These are phyloP conservation scores for Ustilago trichophora DNA, from an alignment of 1,284 basidiomycete genomes.

Conservation along the genomic window DNA sequence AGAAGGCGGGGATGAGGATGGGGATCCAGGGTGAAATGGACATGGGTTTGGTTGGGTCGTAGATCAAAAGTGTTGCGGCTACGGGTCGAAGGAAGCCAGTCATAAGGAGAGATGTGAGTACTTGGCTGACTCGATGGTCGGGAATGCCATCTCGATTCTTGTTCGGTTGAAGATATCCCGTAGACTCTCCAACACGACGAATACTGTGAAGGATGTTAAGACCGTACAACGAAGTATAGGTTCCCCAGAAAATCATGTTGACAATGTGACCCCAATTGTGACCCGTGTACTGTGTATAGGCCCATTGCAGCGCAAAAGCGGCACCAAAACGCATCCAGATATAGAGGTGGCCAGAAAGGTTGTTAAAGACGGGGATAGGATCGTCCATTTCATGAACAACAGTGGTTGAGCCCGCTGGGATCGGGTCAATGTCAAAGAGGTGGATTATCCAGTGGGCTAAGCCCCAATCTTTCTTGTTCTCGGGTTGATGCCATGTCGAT, in stretches of 20 bases:
- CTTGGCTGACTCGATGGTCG: conserved; percentile 28
- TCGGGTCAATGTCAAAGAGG: conserved; percentile 15
- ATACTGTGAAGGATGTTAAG: conserved; percentile 24
- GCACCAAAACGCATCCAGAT: conserved; percentile 25
- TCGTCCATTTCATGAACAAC: conserved; percentile 5
- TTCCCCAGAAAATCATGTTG: conserved; percentile 36
- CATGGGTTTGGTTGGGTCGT: conserved; percentile 40
- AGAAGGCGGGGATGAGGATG: conserved; percentile 48
- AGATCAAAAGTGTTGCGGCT: conserved; percentile 42
- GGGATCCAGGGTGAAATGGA: conserved; percentile 42
- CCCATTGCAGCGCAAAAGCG: conserved; percentile 9
- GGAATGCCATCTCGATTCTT: conserved; percentile 50
- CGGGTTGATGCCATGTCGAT: conserved; percentile 20
- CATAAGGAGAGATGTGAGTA: conserved; percentile 37
- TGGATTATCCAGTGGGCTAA: conserved; percentile 17
- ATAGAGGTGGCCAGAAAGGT: conserved; percentile 22
- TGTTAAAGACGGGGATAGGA: conserved; percentile 32
- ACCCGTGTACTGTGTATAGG: too few relatives aligned
- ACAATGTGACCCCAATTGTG: conserved; percentile 1
- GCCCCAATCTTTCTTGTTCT: conserved; percentile 3
- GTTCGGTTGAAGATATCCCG: conserved; percentile 54
- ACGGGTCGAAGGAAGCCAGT: conserved; percentile 47
- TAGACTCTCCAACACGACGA: neutral
- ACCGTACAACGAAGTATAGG: conserved; percentile 39
- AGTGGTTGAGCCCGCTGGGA: conserved; percentile 9